Base-by-base conservation (phyloP, 129 eudicot genomes). In the Deinandra increscens region DNA sequence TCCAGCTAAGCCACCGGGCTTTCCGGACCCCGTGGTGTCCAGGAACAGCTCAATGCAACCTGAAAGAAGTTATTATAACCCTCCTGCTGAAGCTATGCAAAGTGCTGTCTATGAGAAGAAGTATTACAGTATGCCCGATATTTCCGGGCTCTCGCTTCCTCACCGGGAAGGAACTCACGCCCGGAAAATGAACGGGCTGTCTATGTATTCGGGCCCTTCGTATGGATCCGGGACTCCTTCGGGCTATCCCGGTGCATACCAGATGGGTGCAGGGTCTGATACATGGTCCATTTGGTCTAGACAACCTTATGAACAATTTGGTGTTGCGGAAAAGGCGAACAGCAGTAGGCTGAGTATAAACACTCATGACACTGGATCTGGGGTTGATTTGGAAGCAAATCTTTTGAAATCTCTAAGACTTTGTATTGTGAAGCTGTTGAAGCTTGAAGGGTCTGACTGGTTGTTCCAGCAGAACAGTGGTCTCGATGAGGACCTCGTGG, bases 391-490 rank as follows among this genome's bases (percentile, higher is more conserved):
- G 75, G 99, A 93, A 79, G 83, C 86, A 7, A 89, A 81, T 67
- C 77, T 89, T 74, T 85, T 93, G 39, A 92, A 89, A 78, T 86
- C 97, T 13, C 75, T 92, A 66, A 86, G 96, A 71, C 71, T 79
- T 65, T 89, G 90, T 70, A 81, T 87, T 36, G 69, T 76, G 49
- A 89, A 83, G 78, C 87, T 93, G 62, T 79, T 93, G 78, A 93
- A 87, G 78, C 84, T 93, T 36, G 99, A 93, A 79, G 99, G 97
- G 58, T 87, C 97, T 3, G 87, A 87, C 34, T 87, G 92, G 95
- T 72, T 93, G 83, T 93, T 93, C 75, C 84, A 80, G 74, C 95
- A 84, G 63, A 85, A 89, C 70, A 90, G 89, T 65, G 99, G 99
- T 67, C 83, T 78, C 7, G 97, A 91, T 69, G 97, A 93, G 82